These are phyloP conservation scores for Silene conica DNA, from an alignment of 148 eudicot genomes.

Conservation along the genomic window DNA sequence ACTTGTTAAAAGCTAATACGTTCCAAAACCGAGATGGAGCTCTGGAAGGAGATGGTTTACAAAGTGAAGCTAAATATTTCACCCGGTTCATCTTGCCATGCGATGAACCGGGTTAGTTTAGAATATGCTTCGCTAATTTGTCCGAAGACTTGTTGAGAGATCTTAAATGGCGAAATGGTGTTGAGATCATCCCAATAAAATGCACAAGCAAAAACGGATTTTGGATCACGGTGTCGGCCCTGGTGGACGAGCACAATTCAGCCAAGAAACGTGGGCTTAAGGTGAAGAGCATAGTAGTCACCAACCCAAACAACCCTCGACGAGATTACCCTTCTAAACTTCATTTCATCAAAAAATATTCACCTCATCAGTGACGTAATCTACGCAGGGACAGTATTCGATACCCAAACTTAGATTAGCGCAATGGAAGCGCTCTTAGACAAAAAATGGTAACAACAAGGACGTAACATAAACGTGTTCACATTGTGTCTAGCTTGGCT, in stretches of 20 bases:
- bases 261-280: conserved; percentile 50
- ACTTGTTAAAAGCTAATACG: conserved; percentile 37
- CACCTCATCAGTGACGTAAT: conserved; percentile 67
- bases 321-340: conserved; percentile 47
- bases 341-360: conserved; percentile 37
- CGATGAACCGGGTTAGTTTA: conserved; percentile 74
- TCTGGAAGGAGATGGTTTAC: conserved; percentile 67
- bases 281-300: conserved; percentile 58
- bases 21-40: conserved; percentile 60
- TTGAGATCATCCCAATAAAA: conserved; percentile 61
- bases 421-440: too few relatives aligned
- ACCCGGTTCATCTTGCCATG: conserved; percentile 87
- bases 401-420: too few relatives aligned
- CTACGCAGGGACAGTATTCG: conserved; percentile 61
- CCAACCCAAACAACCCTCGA: conserved; percentile 72
- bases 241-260: conserved; percentile 54
- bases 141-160: conserved; percentile 56
- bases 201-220: conserved; percentile 55
- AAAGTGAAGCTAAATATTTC: too few relatives aligned
- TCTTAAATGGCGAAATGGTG: conserved; percentile 71
- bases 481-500: too few relatives aligned
- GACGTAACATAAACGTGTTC: too few relatives aligned
- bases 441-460: too few relatives aligned
- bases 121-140: conserved; percentile 74
- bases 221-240: conserved; percentile 45